phyloP scores from a whole-genome alignment of 768 basidiomycete species.

The Boletus subparvulus region DNA sequence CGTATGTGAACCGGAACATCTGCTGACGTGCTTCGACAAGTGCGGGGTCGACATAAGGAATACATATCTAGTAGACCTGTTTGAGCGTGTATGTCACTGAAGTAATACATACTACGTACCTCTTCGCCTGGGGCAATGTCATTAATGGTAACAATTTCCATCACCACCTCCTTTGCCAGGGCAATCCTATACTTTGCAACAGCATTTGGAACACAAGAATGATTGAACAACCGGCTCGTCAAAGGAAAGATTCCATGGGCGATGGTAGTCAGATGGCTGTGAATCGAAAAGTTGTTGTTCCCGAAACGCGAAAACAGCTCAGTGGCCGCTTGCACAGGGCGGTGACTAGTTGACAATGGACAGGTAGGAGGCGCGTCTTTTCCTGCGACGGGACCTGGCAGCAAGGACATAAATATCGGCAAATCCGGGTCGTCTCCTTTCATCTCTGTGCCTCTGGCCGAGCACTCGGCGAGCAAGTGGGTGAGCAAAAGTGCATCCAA shows the following conservation, averaged over 20 bases:
- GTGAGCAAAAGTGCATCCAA: constrained; percentile 65
- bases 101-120: constrained; percentile 38
- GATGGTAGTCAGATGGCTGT: constrained; percentile 66
- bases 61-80: constrained; percentile 51
- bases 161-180: constrained; percentile 38
- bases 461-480: constrained; percentile 51
- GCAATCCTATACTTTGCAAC: constrained; percentile 56
- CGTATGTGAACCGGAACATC: constrained; percentile 61
- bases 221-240: constrained; percentile 81
- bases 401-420: constrained; percentile 42
- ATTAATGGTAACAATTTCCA: constrained; percentile 67
- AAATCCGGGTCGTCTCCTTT: constrained; percentile 27
- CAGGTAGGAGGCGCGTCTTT: constrained; percentile 33
- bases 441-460: constrained; percentile 9
- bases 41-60: constrained; percentile 80
- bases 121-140: constrained; percentile 61
- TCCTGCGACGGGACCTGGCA: constrained; percentile 40
- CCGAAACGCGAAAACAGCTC: constrained; percentile 60
- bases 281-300: constrained; percentile 81
- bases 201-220: constrained; percentile 77
- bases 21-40: constrained; percentile 58
- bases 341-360: constrained; percentile 28
- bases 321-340: constrained; percentile 19
- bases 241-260: constrained; percentile 76
- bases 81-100: background rate